phyloP scores from a whole-genome alignment of 1,284 basidiomycete species.

The Malassezia psittaci region DNA sequence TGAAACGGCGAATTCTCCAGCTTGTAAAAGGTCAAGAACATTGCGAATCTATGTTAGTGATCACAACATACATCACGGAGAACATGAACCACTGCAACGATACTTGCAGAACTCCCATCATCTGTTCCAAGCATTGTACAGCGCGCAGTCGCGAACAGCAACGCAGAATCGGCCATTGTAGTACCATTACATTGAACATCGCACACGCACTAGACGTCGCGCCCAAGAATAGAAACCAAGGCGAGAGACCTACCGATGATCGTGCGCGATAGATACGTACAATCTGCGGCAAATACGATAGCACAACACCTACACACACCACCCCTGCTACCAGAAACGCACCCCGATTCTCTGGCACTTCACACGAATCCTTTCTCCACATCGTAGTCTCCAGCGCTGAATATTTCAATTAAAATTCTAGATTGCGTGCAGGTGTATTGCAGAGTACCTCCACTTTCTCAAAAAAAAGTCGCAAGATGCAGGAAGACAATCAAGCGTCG shows the following conservation, averaged over 20 bases:
- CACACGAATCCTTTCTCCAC: neutral
- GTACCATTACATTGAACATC: conserved; percentile 55
- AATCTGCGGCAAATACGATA: conserved; percentile 84
- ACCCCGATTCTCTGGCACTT: conserved; percentile 58
- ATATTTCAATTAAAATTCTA: too few relatives aligned
- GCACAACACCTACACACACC: conserved; percentile 67
- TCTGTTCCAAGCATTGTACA: conserved; percentile 62
- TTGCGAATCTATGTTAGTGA: conserved; percentile 61
- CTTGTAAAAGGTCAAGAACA: conserved; percentile 83
- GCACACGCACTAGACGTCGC: conserved; percentile 55
- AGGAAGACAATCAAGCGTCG: too few relatives aligned
- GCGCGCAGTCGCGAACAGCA: conserved; percentile 51
- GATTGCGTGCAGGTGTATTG: neutral
- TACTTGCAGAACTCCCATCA: conserved; percentile 75
- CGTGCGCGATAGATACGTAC: conserved; percentile 54
- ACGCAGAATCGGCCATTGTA: conserved; percentile 74
- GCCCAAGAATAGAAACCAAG: conserved; percentile 85
- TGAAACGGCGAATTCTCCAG: conserved; percentile 26
- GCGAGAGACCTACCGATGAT: conserved; percentile 77
- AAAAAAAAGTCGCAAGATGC: neutral
- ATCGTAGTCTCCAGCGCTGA: neutral
- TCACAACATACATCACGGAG: conserved; percentile 60
- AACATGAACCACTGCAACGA: conserved; percentile 77
- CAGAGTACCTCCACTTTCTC: neutral
- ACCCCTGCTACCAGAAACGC: conserved; percentile 63